Evolutionary conservation across 371 early-diverging fungal genomes (phyloP).

Genomic region (Choanephora cucurbitarum): DNA sequence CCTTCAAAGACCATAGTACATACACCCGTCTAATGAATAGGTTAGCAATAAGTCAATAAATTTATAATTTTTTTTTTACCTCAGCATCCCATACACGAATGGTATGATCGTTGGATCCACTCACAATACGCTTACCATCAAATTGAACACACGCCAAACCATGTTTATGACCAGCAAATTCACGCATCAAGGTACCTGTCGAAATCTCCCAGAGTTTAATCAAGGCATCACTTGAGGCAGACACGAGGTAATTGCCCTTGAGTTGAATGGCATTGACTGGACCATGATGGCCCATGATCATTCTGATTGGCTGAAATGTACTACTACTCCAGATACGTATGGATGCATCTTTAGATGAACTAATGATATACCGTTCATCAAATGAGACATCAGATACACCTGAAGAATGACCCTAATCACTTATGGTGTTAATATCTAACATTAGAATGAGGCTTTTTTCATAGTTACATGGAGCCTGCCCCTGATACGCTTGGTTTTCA

Average conservation of each 20-base stretch:
- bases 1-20: slow-evolving; percentile 61
- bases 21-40: slow-evolving; percentile 61
- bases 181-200: slow-evolving; percentile 68
- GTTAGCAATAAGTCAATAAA: no score
- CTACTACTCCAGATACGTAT: slow-evolving; percentile 82
- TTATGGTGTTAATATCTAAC: no score
- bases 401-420: slow-evolving; percentile 72
- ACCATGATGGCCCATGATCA: slow-evolving; percentile 79
- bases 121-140: slow-evolving; percentile 86
- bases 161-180: slow-evolving; percentile 73
- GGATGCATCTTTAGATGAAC: slow-evolving; percentile 91
- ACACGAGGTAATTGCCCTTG: slow-evolving; percentile 66
- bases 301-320: slow-evolving; percentile 59
- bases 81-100: slow-evolving; percentile 93
- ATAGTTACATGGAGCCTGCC: slow-evolving; percentile 30
- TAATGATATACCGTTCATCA: slow-evolving; percentile 72
- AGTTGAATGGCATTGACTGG: slow-evolving; percentile 90
- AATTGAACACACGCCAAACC: slow-evolving; percentile 95
- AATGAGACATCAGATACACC: slow-evolving; percentile 84
- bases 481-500: slow-evolving; percentile 42
- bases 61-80: no score
- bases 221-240: slow-evolving; percentile 85
- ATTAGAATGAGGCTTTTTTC: no score
- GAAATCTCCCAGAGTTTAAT: slow-evolving; percentile 87
- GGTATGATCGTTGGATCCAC: slow-evolving; percentile 93